Evolutionary conservation across 306 rosid species (phyloP).

Genomic region (Cicer chorassanicum): DNA sequence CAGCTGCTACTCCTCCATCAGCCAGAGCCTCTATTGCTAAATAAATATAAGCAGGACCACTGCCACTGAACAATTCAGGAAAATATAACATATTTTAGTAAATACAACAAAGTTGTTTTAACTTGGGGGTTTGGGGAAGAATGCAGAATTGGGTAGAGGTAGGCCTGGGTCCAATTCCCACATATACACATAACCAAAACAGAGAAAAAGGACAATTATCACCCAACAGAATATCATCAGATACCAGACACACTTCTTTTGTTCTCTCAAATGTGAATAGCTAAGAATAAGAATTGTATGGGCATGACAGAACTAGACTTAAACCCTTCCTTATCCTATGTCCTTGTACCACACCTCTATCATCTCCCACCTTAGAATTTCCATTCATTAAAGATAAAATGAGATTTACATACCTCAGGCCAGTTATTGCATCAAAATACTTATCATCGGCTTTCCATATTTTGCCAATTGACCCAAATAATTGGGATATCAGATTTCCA

Average conservation of each 20-base stretch:
- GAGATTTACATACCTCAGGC: conserved; percentile 69
- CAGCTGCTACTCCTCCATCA: conserved; percentile 99
- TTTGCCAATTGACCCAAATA: conserved; percentile 93
- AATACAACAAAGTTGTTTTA: conserved; percentile 7
- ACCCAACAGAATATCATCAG: conserved; percentile 35
- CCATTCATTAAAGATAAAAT: conserved; percentile 22
- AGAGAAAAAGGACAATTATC: neutral
- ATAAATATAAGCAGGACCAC: conserved; percentile 93
- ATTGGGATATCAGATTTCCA: conserved; percentile 65
- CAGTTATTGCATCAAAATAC: conserved; percentile 88
- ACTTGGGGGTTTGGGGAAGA: neutral
- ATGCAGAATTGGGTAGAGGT: conserved; percentile 35
- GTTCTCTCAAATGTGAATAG: conserved; percentile 24
- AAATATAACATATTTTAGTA: conserved; percentile 30
- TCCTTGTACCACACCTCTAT: conserved; percentile 20
- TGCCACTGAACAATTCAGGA: conserved; percentile 73
- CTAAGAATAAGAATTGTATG: conserved; percentile 11
- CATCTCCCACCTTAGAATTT: conserved; percentile 15
- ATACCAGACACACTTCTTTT: conserved; percentile 20
- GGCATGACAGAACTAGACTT: conserved; percentile 15
- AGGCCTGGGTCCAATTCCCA: conserved; percentile 27
- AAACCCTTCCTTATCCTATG: conserved; percentile 4
- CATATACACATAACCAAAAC: conserved; percentile 9
- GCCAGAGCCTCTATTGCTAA: conserved; percentile 97
- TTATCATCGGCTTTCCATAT: conserved; percentile 89